phyloP scores from a whole-genome alignment of 2,329 filamentous ascomycete species.

The Xylaria sp. region DNA sequence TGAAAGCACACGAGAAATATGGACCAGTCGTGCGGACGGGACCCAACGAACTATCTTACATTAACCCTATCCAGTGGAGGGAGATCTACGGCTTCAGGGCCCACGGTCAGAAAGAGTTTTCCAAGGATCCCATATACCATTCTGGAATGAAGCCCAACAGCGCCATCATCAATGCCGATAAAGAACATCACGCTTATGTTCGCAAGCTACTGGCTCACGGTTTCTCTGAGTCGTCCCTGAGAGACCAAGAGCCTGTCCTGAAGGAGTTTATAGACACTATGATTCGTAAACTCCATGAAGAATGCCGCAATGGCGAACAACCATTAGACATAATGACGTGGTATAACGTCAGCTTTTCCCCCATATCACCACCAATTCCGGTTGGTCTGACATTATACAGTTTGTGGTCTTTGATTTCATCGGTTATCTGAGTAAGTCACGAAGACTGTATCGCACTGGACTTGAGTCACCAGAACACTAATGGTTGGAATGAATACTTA shows the following conservation, averaged over 20 bases:
- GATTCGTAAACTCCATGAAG: conserved; percentile 15
- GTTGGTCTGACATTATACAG: conserved; percentile 5
- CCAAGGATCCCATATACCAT: conserved; percentile 14
- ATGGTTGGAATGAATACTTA: background rate
- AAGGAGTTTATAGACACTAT: conserved; percentile 23
- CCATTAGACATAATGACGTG: conserved; percentile 19
- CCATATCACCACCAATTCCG: background rate
- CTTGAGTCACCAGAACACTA: background rate
- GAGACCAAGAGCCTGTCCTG: conserved; percentile 17
- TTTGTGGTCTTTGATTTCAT: conserved; percentile 26
- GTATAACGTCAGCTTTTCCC: conserved; percentile 22
- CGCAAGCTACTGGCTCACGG: conserved; percentile 25
- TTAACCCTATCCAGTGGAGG: conserved; percentile 24
- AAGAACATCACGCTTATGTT: conserved; percentile 18
- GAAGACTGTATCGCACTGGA: too few species aligned
- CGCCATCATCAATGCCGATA: conserved; percentile 19
- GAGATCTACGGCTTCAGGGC: conserved; percentile 31
- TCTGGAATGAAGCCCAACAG: background rate
- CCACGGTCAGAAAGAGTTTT: conserved; percentile 18
- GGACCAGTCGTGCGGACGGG: conserved; percentile 24
- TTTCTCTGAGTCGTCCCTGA: conserved; percentile 25
- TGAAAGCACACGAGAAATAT: conserved; percentile 21
- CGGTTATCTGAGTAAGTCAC: conserved; percentile 24
- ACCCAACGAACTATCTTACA: conserved; percentile 26
- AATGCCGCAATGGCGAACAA: conserved; percentile 13